Conservation (phyloP, 805 yeast genomes). For the Starmerella lactis-condensi region DNA sequence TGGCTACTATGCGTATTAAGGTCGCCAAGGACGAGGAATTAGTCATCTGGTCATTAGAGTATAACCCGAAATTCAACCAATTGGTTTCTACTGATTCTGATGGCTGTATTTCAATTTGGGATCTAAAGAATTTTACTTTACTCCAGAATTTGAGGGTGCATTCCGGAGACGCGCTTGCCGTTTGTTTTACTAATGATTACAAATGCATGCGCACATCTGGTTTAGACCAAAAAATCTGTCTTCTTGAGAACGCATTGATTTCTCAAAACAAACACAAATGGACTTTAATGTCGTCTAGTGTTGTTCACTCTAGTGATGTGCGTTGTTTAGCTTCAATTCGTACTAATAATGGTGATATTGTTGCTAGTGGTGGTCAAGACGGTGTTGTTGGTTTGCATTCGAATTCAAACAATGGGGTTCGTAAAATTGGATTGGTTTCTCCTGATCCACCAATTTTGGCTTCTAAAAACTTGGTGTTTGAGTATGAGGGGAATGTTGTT, state of each 20-base stretch:
- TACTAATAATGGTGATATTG: constrained; percentile 38
- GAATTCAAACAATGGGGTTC: no score
- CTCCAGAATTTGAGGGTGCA: constrained; percentile 68
- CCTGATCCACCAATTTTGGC: no score
- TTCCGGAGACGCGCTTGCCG: constrained; percentile 74
- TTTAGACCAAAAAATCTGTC: constrained; percentile 77
- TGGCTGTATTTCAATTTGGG: constrained; percentile 89
- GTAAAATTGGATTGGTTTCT: no score
- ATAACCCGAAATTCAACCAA: constrained; percentile 43
- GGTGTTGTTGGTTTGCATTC: constrained; percentile 34
- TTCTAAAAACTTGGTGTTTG: constrained; percentile 34
- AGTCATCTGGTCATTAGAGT: constrained; percentile 69
- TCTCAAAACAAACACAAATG: constrained; percentile 32
- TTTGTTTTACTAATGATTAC: constrained; percentile 29
- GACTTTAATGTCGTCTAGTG: constrained; percentile 57
- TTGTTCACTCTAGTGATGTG: constrained; percentile 71
- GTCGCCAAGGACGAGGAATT: constrained; percentile 29
- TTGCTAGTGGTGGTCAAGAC: constrained; percentile 35
- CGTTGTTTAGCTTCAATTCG: constrained; percentile 54
- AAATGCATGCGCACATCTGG: constrained; percentile 70
- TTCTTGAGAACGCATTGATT: constrained; percentile 35
- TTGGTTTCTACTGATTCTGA: constrained; percentile 94
- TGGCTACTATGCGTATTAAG: constrained; percentile 69
- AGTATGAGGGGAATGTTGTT: constrained; percentile 70
- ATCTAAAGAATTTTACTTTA: constrained; percentile 52